Evolutionary conservation across 2,329 filamentous ascomycete species (phyloP), one percentile per base, ranked within the genome.

Genomic region (Fusarium drepaniforme): DNA sequence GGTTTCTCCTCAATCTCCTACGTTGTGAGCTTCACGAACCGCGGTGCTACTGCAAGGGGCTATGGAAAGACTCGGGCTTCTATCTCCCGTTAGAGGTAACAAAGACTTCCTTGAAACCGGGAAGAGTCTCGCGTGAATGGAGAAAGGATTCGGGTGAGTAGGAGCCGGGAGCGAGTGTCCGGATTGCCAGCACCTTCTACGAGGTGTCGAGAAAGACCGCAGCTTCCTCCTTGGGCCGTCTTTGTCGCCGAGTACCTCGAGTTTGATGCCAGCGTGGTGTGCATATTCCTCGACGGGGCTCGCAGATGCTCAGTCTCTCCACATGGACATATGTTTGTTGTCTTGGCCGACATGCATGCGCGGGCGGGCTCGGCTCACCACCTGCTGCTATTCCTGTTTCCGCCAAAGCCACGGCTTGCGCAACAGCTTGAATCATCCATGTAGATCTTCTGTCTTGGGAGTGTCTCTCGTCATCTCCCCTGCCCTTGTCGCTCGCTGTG

Each of bases 391-490:
- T 65, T 61, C 64, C 69, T 75, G 70, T 46, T 75, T 68, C 63
- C 44, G 25, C 51, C 64, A 57, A 37, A 63, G 44, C 46, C 28
- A 28, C 44, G 49, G 58, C 44, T 62, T 66, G 59, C 64, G 70
- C 64, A 67, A 61, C 59, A 28, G 4, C 46, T 63, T 71, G 67
- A 71, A 75, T 75, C 66, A 67, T 61, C 62, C 67, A 49, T 62
- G 70, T n/a, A 56, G 73, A 75, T 75, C 71, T 64, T 63, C 25
- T 67, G 61, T 68, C 71, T 59, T 67, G 63, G 73, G 28, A 74
- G 38, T 72, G 73, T 72, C 71, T 76, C 73, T 75, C 73, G 23
- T 74, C 71, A 72, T 70, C 51, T 68, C 63, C 28, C 60, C 69
- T 72, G 68, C 66, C 40, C 59, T 59, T 21, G 33, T 42, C 67